phyloP scores from a whole-genome alignment of 148 eudicot genomes.

The Rhododendron simsii region DNA sequence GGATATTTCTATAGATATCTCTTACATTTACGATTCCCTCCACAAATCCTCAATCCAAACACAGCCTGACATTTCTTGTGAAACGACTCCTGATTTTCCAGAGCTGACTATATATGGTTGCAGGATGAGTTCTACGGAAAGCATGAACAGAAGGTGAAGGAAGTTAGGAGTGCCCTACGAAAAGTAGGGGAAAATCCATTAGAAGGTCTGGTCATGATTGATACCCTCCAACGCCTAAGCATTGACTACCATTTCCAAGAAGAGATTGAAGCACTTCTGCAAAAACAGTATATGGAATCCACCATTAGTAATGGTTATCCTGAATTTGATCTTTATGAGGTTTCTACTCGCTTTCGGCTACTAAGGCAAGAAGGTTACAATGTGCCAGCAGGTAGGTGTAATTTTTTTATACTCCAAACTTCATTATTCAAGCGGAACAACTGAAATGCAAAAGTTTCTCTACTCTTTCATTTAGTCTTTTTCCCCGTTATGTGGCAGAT shows the following conservation, averaged over 20 bases:
- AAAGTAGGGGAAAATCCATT: conserved; percentile 9
- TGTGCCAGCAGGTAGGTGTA: conserved; percentile 33
- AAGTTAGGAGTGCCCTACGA: conserved; percentile 3
- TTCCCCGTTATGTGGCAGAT: conserved; percentile 19
- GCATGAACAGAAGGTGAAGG: conserved; percentile 5
- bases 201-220: conserved; percentile 17
- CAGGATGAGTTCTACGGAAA: conserved; percentile 1
- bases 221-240: conserved; percentile 34
- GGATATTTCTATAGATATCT: conserved; percentile 4
- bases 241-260: conserved; percentile 36
- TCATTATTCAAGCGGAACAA: neutral
- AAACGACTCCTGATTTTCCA: neutral
- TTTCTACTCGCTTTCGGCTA: conserved; percentile 45
- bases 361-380: conserved; percentile 46
- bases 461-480: neutral
- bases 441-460: neutral
- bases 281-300: neutral
- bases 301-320: neutral
- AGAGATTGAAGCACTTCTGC: conserved; percentile 24
- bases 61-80: neutral
- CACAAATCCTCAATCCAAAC: neutral
- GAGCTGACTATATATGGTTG: neutral
- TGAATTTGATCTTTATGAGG: conserved; percentile 24
- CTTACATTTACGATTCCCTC: neutral
- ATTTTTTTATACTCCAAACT: neutral